These are phyloP conservation scores for Leishmania turanica DNA, from an alignment of 208 protist species.

Conservation along the genomic window DNA sequence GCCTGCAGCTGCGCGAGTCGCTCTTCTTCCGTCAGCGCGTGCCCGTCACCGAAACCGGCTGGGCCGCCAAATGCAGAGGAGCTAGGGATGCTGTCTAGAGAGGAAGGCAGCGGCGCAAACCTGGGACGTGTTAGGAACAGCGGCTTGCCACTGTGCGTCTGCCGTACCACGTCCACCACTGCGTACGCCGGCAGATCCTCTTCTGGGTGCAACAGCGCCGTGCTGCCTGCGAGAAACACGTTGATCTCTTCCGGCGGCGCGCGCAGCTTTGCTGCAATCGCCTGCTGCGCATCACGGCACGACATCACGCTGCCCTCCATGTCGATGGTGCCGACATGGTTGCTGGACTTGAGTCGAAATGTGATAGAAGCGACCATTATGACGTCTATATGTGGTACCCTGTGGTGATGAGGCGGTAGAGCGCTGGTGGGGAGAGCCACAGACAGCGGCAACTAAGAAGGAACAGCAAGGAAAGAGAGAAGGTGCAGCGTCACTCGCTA, in stretches of 20 bases:
- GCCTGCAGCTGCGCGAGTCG: constrained; percentile 77
- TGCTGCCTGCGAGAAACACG: constrained; percentile 73
- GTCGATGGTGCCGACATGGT: constrained; percentile 81
- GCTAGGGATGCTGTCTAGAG: constrained; percentile 1
- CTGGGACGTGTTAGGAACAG: constrained; percentile 17
- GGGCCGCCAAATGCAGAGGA: background rate
- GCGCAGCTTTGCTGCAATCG: constrained; percentile 70
- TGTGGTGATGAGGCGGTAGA: background rate
- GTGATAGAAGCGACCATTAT: constrained; percentile 77
- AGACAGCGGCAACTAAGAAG: background rate
- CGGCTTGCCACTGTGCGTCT: constrained; percentile 39
- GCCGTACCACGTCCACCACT: constrained; percentile 80
- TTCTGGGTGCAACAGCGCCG: constrained; percentile 72
- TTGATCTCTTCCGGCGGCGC: constrained; percentile 74
- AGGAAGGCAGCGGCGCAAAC: background rate
- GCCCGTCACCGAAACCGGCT: constrained; percentile 13
- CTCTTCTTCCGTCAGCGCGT: constrained; percentile 77
- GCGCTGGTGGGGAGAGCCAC: background rate
- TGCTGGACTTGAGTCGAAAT: constrained; percentile 77
- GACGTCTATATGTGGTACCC: background rate
- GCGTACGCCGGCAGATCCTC: constrained; percentile 80
- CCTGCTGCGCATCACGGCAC: constrained; percentile 67
- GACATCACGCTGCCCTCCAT: constrained; percentile 69
- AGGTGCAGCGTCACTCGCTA: background rate
- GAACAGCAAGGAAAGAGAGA: background rate